phyloP scores from a whole-genome alignment of 2,329 filamentous ascomycete genomes.

The Leptographium galeiforme region DNA sequence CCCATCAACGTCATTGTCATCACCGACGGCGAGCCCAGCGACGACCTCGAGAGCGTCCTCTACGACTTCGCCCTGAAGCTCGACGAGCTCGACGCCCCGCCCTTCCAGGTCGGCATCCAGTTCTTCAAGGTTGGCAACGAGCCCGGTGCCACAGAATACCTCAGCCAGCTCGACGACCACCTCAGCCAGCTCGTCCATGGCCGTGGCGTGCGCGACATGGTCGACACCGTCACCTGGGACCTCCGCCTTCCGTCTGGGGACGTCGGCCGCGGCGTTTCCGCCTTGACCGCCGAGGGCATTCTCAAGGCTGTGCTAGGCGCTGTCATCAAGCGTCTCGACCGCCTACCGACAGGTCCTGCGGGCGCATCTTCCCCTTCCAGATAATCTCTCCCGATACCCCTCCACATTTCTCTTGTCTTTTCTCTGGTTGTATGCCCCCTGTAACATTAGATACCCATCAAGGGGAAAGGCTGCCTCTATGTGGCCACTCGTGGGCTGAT shows the following conservation, averaged over 20 bases:
- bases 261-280: conserved; percentile 19
- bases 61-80: conserved; percentile 55
- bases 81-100: conserved; percentile 53
- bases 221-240: conserved; percentile 74
- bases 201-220: conserved; percentile 58
- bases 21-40: conserved; percentile 72
- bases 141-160: conserved; percentile 44
- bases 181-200: conserved; percentile 35
- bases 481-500: too few species aligned
- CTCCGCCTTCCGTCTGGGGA: conserved; percentile 20
- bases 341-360: not conserved
- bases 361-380: not conserved
- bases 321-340: conserved; percentile 36
- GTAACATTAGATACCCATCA: not conserved
- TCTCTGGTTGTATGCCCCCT: not conserved
- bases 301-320: conserved; percentile 73
- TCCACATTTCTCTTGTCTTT: not conserved
- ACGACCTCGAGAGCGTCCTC: conserved; percentile 64
- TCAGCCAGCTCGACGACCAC: conserved; percentile 65
- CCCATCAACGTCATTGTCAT: conserved; percentile 87
- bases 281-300: conserved; percentile 55
- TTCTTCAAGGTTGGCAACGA: conserved; percentile 91
- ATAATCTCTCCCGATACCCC: not conserved
- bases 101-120: conserved; percentile 80
- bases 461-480: not conserved